Evolutionary conservation across 768 basidiomycete species (phyloP), one percentile per base, ranked within the genome.

Genomic region (Paxillus involutus): DNA sequence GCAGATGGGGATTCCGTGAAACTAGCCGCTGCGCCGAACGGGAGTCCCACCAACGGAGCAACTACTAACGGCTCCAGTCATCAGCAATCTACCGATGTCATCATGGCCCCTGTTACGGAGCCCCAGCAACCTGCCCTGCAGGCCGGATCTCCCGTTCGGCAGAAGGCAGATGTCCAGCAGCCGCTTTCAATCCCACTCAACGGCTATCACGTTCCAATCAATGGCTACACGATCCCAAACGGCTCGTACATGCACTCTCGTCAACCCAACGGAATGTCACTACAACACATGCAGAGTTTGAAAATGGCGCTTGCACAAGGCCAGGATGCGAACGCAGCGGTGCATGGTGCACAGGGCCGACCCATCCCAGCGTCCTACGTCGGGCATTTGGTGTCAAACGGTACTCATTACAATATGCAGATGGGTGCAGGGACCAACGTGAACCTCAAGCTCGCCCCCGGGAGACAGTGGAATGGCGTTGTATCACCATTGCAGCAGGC

Each of bases 281-380:
- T 72, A 17, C 86, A 87, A 55, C 84, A 86, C 60, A 72, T 86
- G 66, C 83, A 85, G 64, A 77, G 73, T 51, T 61, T 86, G 40
- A 85, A 86, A 68, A 70, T 79, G 9, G 81, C 79, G 4, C 80
- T 85, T 53, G 79, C 78, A 35, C 71, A 69, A 49, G 69, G 66
- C 16, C 75, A 73, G 54, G 80, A 78, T 42, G 59, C 76, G 36
- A 71, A 73, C 49, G 46, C 49, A 44, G 59, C 67, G 40, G 62
- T 73, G 49, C 76, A 76, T 47, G 60, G 67, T 40, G 48, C 67
- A 49, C 61, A 69, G 47, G 68, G 65, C 52, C 69, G 71, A 54
- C 73, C 77, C 63, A 74, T 77, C 12, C 71, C 66, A 51, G 17
- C 59, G 3, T 56, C 66, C 12, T 71, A 65, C 30, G 54, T 67